phyloP scores from a whole-genome alignment of 441 rosid species.

The Viola pubescens region DNA sequence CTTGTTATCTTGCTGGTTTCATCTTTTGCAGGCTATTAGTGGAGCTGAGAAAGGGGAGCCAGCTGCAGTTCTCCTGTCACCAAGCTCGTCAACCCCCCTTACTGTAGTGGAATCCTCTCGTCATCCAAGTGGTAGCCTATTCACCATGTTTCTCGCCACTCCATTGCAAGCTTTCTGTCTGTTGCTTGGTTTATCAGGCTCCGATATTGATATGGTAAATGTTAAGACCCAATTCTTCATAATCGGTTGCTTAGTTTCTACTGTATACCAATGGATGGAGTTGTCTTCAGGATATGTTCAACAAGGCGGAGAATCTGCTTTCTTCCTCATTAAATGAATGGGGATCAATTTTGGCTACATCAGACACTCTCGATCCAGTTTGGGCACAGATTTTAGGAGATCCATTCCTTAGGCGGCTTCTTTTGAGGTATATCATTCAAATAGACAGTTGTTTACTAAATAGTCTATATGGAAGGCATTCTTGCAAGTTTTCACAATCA shows the following conservation, averaged over 20 bases:
- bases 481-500: not conserved
- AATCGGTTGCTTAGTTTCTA: constrained; percentile 12
- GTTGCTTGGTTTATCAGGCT: constrained; percentile 62
- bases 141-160: constrained; percentile 78
- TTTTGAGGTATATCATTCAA: constrained; percentile 53
- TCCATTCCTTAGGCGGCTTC: constrained; percentile 81
- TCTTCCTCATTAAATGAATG: constrained; percentile 63
- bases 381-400: constrained; percentile 85
- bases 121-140: constrained; percentile 64
- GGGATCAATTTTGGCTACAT: constrained; percentile 62
- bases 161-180: constrained; percentile 87
- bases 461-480: not conserved
- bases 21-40: constrained; percentile 43
- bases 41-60: constrained; percentile 96
- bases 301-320: constrained; percentile 64
- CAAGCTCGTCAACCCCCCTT: constrained; percentile 50
- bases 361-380: constrained; percentile 71
- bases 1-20: not conserved
- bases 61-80: constrained; percentile 80
- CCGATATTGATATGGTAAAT: constrained; percentile 67
- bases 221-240: constrained; percentile 9
- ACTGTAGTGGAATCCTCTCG: constrained; percentile 50
- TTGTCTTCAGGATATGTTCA: constrained; percentile 45
- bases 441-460: not conserved
- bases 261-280: constrained; percentile 16